Evolutionary conservation across 495 filamentous ascomycete genomes (phyloP).

Genomic region (Coniosporium apollinis): DNA sequence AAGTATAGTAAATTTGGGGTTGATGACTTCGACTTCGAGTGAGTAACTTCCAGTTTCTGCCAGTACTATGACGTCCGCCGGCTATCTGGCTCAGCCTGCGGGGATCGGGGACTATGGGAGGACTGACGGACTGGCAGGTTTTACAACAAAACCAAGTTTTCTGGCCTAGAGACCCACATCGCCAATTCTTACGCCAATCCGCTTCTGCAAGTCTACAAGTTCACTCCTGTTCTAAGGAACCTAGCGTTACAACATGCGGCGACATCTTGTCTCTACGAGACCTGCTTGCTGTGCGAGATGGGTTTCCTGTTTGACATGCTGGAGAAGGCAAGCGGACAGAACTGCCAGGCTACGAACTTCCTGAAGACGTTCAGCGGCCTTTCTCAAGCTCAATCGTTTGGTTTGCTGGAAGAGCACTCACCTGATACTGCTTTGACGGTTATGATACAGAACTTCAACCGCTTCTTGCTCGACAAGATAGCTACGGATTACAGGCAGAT

Average conservation of each 20-base stretch:
- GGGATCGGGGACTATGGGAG: not conserved
- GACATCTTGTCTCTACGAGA: conserved; percentile 59
- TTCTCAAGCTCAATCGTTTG: conserved; percentile 41
- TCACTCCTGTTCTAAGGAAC: conserved; percentile 77
- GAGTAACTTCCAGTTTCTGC: conserved; percentile 19
- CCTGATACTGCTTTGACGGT: conserved; percentile 47
- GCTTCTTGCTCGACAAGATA: conserved; percentile 61
- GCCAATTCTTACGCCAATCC: conserved; percentile 92
- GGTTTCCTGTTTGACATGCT: conserved; percentile 97
- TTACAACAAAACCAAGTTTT: conserved; percentile 82
- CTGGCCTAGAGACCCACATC: conserved; percentile 90
- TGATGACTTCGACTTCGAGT: conserved; percentile 96
- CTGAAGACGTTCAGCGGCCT: conserved; percentile 71
- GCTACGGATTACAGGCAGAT: conserved; percentile 50
- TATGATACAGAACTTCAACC: conserved; percentile 61
- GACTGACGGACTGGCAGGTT: conserved; percentile 34
- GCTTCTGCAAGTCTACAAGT: conserved; percentile 78
- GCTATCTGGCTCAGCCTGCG: too few species aligned
- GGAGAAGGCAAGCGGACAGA: conserved; percentile 79
- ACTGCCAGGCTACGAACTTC: conserved; percentile 95
- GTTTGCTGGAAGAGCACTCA: conserved; percentile 69
- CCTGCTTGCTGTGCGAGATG: conserved; percentile 83
- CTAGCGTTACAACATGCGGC: conserved; percentile 81
- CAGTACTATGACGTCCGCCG: too few species aligned
- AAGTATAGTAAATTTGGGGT: conserved; percentile 96